phyloP scores from a whole-genome alignment of 2,329 filamentous ascomycete genomes.

The Venturia asperata region DNA sequence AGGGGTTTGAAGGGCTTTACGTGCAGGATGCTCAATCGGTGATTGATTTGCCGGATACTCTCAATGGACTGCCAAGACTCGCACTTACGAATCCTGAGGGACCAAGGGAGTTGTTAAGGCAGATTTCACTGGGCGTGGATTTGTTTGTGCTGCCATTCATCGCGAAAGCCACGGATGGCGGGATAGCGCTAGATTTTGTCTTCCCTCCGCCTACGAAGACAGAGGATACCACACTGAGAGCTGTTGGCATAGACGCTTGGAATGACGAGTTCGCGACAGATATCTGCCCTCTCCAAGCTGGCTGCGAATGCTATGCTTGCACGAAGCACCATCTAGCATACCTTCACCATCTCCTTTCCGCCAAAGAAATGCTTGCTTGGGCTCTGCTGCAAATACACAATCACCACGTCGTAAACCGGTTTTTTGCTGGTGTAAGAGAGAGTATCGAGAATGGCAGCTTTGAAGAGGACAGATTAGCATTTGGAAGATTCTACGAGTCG shows the following conservation, averaged over 20 bases:
- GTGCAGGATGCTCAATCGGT: conserved; percentile 69
- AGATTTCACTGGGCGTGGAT: conserved; percentile 71
- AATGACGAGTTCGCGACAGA: conserved; percentile 50
- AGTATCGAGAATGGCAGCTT: conserved; percentile 54
- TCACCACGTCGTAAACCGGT: conserved; percentile 60
- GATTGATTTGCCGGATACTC: conserved; percentile 53
- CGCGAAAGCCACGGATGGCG: conserved; percentile 67
- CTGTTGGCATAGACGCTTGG: conserved; percentile 78
- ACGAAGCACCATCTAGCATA: conserved; percentile 77
- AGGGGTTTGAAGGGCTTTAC: conserved; percentile 61
- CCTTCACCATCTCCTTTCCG: conserved; percentile 75
- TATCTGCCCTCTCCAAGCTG: conserved; percentile 52
- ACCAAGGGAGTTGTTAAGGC: conserved; percentile 70
- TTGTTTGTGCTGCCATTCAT: conserved; percentile 72
- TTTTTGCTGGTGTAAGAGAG: conserved; percentile 64
- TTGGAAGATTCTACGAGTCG: conserved; percentile 61
- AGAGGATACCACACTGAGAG: conserved; percentile 25
- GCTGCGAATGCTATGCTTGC: conserved; percentile 79
- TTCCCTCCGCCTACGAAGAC: conserved; percentile 50
- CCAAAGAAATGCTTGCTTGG: conserved; percentile 97
- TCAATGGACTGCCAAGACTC: conserved; percentile 63
- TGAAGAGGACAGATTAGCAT: conserved; percentile 49
- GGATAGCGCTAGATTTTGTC: conserved; percentile 72
- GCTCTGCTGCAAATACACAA: conserved; percentile 90
- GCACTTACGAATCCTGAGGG: conserved; percentile 62